A percentile compares a stretch with the other conserved stretches of the same genome.
These are phyloP conservation scores for Protomyces pachydermus DNA, from an alignment of 1,139 yeast genomes.

Conservation along the genomic window DNA sequence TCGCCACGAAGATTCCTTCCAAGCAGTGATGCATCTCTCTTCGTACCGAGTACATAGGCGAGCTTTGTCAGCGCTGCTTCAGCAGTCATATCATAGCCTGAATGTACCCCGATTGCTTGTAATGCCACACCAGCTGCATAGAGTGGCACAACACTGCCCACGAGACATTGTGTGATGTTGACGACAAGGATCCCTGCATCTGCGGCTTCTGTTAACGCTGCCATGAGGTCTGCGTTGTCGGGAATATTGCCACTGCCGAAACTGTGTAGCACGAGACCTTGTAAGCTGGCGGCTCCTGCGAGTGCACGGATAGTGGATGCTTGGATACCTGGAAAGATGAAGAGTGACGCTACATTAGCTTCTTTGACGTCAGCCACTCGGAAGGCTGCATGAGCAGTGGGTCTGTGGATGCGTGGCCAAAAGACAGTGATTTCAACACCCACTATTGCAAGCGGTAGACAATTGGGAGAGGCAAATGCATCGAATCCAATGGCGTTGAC, in stretches of 20 bases:
- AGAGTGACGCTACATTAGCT: constrained; percentile 19
- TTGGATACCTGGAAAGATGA: constrained; percentile 24
- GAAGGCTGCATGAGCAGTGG: constrained; percentile 13
- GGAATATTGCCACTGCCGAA: constrained; percentile 26
- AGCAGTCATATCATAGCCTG: constrained; percentile 24
- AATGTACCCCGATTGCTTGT: constrained; percentile 15
- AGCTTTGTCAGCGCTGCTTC: constrained; percentile 25
- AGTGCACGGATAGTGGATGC: constrained; percentile 16
- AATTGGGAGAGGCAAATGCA: constrained; percentile 25
- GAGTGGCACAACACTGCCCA: constrained; percentile 22
- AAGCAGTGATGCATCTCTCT: neutral
- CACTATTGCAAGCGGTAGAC: constrained; percentile 16
- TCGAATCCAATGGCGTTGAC: constrained; percentile 23
- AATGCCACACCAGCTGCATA: constrained; percentile 25
- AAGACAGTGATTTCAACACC: constrained; percentile 17
- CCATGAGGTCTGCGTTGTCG: constrained; percentile 8
- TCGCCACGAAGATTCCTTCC: constrained; percentile 21
- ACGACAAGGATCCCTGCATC: constrained; percentile 18
- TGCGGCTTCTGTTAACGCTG: constrained; percentile 9
- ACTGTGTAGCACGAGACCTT: constrained; percentile 20
- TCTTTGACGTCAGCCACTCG: constrained; percentile 14
- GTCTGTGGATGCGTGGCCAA: constrained; percentile 22
- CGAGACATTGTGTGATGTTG: constrained; percentile 23
- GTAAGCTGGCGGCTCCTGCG: constrained; percentile 2
- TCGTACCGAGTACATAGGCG: constrained; percentile 20